Conservation (phyloP, 2,329 filamentous ascomycete species). For the Fusarium robinianum region DNA sequence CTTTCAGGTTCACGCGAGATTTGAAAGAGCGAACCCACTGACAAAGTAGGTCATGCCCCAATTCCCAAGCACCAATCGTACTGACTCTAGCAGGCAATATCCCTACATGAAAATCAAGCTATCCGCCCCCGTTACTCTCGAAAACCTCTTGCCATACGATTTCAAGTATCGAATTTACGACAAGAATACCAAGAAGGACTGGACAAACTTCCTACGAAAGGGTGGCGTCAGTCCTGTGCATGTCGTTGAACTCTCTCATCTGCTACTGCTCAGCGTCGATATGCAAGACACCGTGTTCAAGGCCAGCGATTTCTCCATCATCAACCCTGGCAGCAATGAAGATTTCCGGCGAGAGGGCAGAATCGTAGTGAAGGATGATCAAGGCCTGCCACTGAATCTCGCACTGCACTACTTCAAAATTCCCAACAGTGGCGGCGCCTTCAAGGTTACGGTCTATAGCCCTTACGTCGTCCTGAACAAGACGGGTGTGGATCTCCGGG, state of each 20-base stretch:
- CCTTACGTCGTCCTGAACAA: conserved; percentile 96
- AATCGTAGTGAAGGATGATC: conserved; percentile 81
- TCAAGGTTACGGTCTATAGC: conserved; percentile 93
- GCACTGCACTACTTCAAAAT: conserved; percentile 90
- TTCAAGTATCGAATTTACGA: conserved; percentile 99
- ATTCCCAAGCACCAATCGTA: not conserved
- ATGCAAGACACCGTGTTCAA: conserved; percentile 97
- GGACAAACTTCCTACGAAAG: conserved; percentile 97
- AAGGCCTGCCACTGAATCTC: conserved; percentile 77
- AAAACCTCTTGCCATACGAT: conserved; percentile 94
- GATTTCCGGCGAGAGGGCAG: conserved; percentile 86
- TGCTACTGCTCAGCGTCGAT: conserved; percentile 89
- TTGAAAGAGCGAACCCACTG: conserved; percentile 81
- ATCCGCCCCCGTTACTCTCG: conserved; percentile 88
- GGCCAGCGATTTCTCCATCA: conserved; percentile 93
- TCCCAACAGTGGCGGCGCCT: conserved; percentile 90
- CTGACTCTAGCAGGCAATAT: conserved; percentile 65
- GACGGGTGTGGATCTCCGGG: conserved; percentile 84
- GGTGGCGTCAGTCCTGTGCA: conserved; percentile 97
- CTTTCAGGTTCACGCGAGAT: conserved; percentile 91
- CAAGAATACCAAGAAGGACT: conserved; percentile 97
- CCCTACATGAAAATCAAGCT: conserved; percentile 94
- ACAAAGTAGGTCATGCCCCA: conserved; percentile 58
- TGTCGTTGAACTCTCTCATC: conserved; percentile 92
- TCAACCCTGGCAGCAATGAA: conserved; percentile 85